Base-by-base conservation (phyloP, 208 protist genomes). In the Trichomonas vaginalis region DNA sequence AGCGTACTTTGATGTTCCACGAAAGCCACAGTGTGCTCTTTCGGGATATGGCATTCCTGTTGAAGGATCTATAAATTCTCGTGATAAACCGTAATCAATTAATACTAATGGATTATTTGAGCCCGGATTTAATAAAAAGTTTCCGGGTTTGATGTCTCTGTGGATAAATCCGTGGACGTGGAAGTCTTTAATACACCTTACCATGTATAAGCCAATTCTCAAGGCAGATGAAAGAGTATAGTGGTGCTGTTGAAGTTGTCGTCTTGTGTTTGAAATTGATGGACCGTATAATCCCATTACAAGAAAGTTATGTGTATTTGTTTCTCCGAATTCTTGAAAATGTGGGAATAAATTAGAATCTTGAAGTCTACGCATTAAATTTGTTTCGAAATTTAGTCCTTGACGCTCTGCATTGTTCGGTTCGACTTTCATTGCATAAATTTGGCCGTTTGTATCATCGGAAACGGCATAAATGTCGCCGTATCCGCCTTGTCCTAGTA, bases 391-490 rank as follows among this genome's bases (percentile, higher is more conserved):
- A 35, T 9, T 39, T 0, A 92, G 45, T 21, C n/a, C 86, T 39
- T 92, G 86, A 39, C 37, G 48, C 15, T 35, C n/a, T 9, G 86
- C 3, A 17, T 8, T 0, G 17, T 48, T 51, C 4, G 15, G 17
- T 92, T 92, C 86, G 17, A 92, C 45, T 51, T 92, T 92, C 86
- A 92, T 92, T 49, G 86, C 86, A 47, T 39, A 92, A 39, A 4
- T 92, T 46, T 47, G 3, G 23, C 46, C 45, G 4, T 46, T 45
- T 37, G 9, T 14, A 48, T 56, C 23, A 51, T 92, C 45, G 10
- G 15, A 15, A 39, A 92, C 86, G 27, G 23, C 45, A 32, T 92
- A 92, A n/a, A 92, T 92, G 37, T 92, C 86, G 86, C 86, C 86
- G 37, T 92, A 92, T 0, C 86, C 86, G 4, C 86, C 86, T 47